Base-by-base conservation (phyloP, 2,329 filamentous ascomycete genomes). In the Colletotrichum limetticola region DNA sequence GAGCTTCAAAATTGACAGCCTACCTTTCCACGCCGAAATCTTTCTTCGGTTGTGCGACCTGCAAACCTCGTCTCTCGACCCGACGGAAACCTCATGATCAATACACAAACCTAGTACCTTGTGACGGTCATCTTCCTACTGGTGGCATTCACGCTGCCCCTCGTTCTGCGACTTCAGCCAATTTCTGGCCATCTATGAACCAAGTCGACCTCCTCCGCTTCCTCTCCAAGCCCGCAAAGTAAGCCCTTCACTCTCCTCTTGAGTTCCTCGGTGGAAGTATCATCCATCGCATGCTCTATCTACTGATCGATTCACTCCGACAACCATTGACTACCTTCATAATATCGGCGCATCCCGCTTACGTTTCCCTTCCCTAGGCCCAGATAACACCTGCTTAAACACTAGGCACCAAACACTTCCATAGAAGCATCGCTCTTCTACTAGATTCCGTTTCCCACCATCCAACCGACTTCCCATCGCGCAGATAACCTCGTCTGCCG, bases 181-280 rank as follows among this genome's bases (percentile, higher is more conserved):
- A 66, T 74, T 68, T 37, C 68, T 72, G 70, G 64, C 55, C 65
- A 91, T 94, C 91, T 92, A 98, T 98, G 95, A 95, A 91, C 93
- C 92, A 90, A 84, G 93, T 92, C 87, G 94, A 97, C 86, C 91
- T 97, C 81, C 91, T 97, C 82, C 94, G 95, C 87, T 97, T 97
- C 88, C 91, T 98, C 79, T 97, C 94, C 83, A 97, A 97, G 89
- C 95, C 95, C 82, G 94, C 94, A 85, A 97, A 97, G 95, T 97
- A 86, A 82, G 93, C 87, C 32, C 22, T 46, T 19, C 19, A 7
- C 58, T 5, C 30, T 30, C 1, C 22, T 53, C 9, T 24, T 5
- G 11, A 1, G 6, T 62, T 4, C 16, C 32, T 22, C 4, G 16
- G 9, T 24, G 37, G 19, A 14, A 12, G 6, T 49, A n/a, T 14